phyloP scores from a whole-genome alignment of 345 rosid species.

The Citrus sinensis region DNA sequence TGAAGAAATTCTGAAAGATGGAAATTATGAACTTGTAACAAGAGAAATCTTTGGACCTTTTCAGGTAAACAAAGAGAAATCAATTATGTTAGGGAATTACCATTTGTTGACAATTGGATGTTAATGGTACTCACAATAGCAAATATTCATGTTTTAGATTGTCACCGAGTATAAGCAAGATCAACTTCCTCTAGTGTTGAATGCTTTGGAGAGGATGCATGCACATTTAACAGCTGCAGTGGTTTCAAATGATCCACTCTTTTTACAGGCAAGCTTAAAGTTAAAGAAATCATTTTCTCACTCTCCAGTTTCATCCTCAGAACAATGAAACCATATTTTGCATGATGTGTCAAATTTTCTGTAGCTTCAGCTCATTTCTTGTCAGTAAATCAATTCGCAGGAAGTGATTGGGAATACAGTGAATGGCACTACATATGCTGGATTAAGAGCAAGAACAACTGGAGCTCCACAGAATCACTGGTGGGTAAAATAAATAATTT shows the following conservation, averaged over 20 bases:
- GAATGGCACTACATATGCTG: constrained; percentile 95
- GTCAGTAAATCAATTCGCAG: constrained; percentile 34
- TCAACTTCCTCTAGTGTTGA: constrained; percentile 79
- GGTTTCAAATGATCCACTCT: constrained; percentile 84
- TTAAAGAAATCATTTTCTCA: not conserved
- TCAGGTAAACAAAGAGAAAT: constrained; percentile 51
- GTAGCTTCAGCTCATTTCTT: not conserved
- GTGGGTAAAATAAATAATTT: constrained; percentile 25
- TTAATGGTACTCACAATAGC: not conserved
- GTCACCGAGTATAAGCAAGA: constrained; percentile 74
- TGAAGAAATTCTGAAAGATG: constrained; percentile 77
- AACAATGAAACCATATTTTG: not conserved
- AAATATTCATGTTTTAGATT: constrained; percentile 39
- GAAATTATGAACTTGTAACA: constrained; percentile 70
- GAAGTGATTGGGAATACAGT: constrained; percentile 87
- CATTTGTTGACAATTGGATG: not conserved
- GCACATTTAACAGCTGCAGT: constrained; percentile 97
- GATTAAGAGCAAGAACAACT: constrained; percentile 91
- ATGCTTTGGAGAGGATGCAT: constrained; percentile 87
- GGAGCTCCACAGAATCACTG: constrained; percentile 99
- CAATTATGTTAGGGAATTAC: not conserved
- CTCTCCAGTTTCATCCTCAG: not conserved
- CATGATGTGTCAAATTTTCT: not conserved
- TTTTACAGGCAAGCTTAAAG: constrained; percentile 64
- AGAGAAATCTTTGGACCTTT: constrained; percentile 95